Evolutionary conservation across 352 stramenopile species (phyloP).

Genomic region (Halophytophthora batemanensis): DNA sequence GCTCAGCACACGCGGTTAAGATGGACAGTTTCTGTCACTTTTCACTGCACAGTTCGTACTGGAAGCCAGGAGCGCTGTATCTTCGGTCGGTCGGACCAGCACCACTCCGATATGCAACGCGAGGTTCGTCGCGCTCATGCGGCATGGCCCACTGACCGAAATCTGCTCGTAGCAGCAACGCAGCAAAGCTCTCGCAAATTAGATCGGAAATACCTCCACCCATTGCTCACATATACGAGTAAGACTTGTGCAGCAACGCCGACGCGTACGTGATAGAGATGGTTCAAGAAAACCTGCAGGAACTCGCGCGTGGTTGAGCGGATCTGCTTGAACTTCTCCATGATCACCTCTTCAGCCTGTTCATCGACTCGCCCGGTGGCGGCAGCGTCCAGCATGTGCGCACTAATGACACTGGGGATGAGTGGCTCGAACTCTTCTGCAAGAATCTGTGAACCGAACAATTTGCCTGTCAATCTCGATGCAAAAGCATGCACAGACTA

Average conservation of each 20-base stretch:
- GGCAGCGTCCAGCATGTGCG: constrained; percentile 32
- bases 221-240: no score
- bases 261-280: constrained; percentile 44
- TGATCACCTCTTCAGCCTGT: constrained; percentile 10
- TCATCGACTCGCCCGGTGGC: constrained; percentile 5
- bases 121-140: constrained; percentile 40
- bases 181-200: neutral
- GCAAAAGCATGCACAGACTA: no score
- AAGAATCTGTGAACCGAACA: constrained; percentile 25
- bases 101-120: constrained; percentile 36
- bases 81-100: constrained; percentile 40
- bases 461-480: neutral
- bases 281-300: constrained; percentile 42
- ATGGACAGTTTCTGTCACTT: no score
- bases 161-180: constrained; percentile 17
- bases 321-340: constrained; percentile 34
- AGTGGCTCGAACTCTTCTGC: constrained; percentile 36
- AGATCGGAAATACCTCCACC: neutral
- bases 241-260: neutral
- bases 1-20: neutral
- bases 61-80: constrained; percentile 13
- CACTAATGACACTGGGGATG: constrained; percentile 32
- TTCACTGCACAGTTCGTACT: constrained; percentile 25
- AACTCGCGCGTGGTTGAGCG: constrained; percentile 36
- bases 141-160: constrained; percentile 30